These are phyloP conservation scores for Artemisia princeps DNA, from an alignment of 140 eudicot genomes.

Conservation along the genomic window DNA sequence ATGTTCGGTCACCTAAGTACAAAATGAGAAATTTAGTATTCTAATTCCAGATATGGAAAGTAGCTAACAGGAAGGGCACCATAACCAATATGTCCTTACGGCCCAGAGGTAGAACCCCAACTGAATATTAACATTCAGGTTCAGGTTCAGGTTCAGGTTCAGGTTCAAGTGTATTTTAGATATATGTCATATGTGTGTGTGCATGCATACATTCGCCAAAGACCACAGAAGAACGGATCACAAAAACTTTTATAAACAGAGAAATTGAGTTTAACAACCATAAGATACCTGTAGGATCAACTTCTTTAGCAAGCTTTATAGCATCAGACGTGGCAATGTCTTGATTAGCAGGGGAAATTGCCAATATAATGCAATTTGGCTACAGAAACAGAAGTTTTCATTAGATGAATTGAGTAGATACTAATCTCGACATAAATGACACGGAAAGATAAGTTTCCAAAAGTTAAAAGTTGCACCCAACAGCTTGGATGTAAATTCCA, in stretches of 20 bases:
- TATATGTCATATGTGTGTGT: neutral
- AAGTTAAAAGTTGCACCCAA: conserved; percentile 8
- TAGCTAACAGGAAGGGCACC: neutral
- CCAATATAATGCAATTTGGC: conserved; percentile 96
- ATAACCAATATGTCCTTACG: neutral
- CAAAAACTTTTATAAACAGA: neutral
- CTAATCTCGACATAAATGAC: neutral
- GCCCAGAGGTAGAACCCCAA: too few relatives aligned
- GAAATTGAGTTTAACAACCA: conserved; percentile 4
- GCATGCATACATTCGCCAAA: neutral
- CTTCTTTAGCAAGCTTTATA: conserved; percentile 95
- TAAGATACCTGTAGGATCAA: conserved; percentile 76
- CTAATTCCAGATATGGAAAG: conserved; percentile 6
- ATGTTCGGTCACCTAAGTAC: conserved; percentile 77
- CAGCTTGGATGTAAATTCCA: conserved; percentile 2
- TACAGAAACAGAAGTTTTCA: conserved; percentile 25
- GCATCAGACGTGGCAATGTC: conserved; percentile 99
- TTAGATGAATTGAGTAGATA: conserved; percentile 9
- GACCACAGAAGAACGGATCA: conserved; percentile 6
- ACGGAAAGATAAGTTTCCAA: neutral
- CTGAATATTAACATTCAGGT: too few relatives aligned
- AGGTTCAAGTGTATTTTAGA: neutral
- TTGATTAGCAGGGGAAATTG: conserved; percentile 99
- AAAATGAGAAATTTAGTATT: conserved; percentile 17
- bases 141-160: too few relatives aligned